Evolutionary conservation across 2,329 filamentous ascomycete genomes (phyloP).

Genomic region (Colletotrichum limetticola): DNA sequence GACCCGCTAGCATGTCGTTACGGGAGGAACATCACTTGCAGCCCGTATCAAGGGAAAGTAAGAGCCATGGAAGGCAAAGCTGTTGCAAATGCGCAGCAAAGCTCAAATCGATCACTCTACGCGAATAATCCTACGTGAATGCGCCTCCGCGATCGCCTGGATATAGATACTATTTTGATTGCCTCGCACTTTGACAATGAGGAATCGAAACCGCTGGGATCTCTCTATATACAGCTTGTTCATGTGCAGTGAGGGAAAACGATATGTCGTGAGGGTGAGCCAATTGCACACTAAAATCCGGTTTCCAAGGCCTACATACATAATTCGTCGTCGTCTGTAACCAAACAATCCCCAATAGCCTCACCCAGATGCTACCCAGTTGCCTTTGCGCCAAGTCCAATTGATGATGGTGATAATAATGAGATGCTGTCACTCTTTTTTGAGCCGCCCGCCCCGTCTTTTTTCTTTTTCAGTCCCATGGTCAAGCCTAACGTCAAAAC

Average conservation of each 20-base stretch:
- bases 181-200: constrained; percentile 1
- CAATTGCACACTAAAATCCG: neutral
- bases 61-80: neutral
- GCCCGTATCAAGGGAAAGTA: neutral
- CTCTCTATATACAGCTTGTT: constrained; percentile 9
- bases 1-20: no score
- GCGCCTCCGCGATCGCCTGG: neutral
- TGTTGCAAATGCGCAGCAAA: neutral
- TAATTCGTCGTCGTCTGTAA: constrained; percentile 24
- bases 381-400: constrained; percentile 25
- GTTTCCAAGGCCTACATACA: neutral
- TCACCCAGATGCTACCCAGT: constrained; percentile 20
- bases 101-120: neutral
- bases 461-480: constrained; percentile 24
- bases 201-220: constrained; percentile 5
- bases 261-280: constrained; percentile 4
- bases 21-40: no score
- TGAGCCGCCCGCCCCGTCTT: constrained; percentile 23
- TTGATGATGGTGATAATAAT: constrained; percentile 16
- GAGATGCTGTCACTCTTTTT: constrained; percentile 31
- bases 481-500: constrained; percentile 1
- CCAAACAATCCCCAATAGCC: constrained; percentile 6
- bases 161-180: constrained; percentile 5
- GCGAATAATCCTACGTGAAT: no score
- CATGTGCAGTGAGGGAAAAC: neutral